phyloP scores from a whole-genome alignment of 169 alveolate species.

The Cryptosporidium meleagridis region DNA sequence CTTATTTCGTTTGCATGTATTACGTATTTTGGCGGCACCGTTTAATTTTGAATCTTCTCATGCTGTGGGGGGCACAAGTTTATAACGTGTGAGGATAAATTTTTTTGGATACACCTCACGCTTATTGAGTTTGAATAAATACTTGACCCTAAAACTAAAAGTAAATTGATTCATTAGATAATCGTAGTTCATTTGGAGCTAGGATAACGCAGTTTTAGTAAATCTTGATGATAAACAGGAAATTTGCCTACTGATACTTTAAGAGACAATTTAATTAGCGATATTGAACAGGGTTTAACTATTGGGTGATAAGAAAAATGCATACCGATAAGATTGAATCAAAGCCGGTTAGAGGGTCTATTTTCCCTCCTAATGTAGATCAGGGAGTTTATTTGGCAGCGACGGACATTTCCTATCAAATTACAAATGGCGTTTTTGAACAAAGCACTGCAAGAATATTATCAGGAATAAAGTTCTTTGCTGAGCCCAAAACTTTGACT shows the following conservation, averaged over 20 bases:
- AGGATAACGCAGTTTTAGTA: not conserved
- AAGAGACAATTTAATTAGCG: not conserved
- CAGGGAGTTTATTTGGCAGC: slow-evolving; percentile 35
- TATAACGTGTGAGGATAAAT: not conserved
- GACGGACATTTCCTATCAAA: slow-evolving; percentile 32
- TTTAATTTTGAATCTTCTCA: not conserved
- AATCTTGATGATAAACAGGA: not conserved
- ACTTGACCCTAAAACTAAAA: not conserved
- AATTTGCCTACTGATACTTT: not conserved
- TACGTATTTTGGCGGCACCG: not conserved
- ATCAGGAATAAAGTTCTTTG: slow-evolving; percentile 53
- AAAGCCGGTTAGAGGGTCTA: slow-evolving; percentile 24
- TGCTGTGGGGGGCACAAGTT: not conserved
- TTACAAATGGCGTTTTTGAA: slow-evolving; percentile 48
- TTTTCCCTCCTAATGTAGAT: slow-evolving; percentile 5
- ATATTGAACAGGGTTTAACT: not conserved
- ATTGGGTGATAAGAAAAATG: not conserved
- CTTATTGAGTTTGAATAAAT: not conserved
- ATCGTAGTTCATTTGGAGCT: not conserved
- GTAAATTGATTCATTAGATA: not conserved
- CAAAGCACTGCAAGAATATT: slow-evolving; percentile 36
- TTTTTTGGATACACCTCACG: not conserved
- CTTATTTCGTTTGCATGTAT: not conserved
- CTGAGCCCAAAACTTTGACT: slow-evolving; percentile 64
- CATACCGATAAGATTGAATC: slow-evolving; percentile 17